Base-by-base conservation (phyloP, 2,329 filamentous ascomycete species). In the Xylariaceae sp. region DNA sequence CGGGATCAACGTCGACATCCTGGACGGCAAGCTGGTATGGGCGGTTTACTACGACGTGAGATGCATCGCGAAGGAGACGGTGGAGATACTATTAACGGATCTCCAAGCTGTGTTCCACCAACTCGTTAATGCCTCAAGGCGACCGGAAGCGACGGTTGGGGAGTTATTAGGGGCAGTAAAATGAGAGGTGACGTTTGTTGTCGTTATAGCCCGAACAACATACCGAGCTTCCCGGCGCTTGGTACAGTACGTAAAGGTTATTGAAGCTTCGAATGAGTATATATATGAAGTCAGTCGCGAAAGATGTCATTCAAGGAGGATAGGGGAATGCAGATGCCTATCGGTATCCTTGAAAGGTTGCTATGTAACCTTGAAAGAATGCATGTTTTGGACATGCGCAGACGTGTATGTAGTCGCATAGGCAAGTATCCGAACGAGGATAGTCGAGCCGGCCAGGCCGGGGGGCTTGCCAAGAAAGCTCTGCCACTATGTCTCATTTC, bases 361-460 rank as follows among this genome's bases (percentile, higher is more conserved):
- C 32, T 37, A 37, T 7, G n/a, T n/a, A n/a, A n/a, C n/a, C 32
- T 10, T 37, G 6, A 37, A 37, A 37, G 32, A 10, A 44, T 59
- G 48, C n/a, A n/a, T 42, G 10, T 44, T 14, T 37, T 59, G 20
- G 21, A 52, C 50, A 55, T n/a, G n/a, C n/a, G n/a, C n/a, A n/a
- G n/a, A n/a, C n/a, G n/a, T n/a, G n/a, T n/a, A n/a, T n/a, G n/a
- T n/a, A n/a, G n/a, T n/a, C n/a, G n/a, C n/a, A n/a, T n/a, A n/a
- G n/a, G n/a, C n/a, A n/a, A n/a, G n/a, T 56, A 60, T 23, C 56
- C 60, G 32, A 7, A 50, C 57, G 21, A 40, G 57, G 60, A 62
- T 45, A 52, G 56, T 53, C 44, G 52, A 62, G 52, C 57, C 57
- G 57, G 59, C 48, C 49, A 26, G 46, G 54, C 48, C 20, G 43